phyloP scores from a whole-genome alignment of 1,284 basidiomycete genomes.

The Cryptococcus sp. region DNA sequence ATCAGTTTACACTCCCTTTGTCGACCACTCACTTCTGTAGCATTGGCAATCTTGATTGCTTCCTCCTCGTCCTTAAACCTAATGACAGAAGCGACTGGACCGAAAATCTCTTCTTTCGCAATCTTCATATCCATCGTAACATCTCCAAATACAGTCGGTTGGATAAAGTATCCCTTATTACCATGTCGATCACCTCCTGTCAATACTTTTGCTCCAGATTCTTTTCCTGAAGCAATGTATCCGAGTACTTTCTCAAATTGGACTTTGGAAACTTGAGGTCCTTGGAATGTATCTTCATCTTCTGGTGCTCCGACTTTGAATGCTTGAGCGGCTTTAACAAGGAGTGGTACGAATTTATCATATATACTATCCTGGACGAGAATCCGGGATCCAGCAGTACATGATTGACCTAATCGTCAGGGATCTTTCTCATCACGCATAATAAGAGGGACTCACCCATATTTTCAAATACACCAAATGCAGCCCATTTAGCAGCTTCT shows the following conservation, averaged over 20 bases:
- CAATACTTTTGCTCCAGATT: conserved; percentile 72
- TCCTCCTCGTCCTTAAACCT: conserved; percentile 47
- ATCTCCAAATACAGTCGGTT: conserved; percentile 47
- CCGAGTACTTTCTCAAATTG: conserved; percentile 86
- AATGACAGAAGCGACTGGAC: conserved; percentile 48
- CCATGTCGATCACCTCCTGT: conserved; percentile 63
- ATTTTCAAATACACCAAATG: conserved; percentile 29
- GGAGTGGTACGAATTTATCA: conserved; percentile 66
- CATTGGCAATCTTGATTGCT: conserved; percentile 68
- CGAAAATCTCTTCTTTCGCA: conserved; percentile 50
- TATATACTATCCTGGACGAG: conserved; percentile 76
- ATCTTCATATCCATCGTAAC: conserved; percentile 35
- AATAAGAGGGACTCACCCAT: neutral
- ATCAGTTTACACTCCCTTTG: neutral
- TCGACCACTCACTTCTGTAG: conserved; percentile 52
- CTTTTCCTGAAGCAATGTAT: conserved; percentile 82
- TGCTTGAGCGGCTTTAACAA: conserved; percentile 61
- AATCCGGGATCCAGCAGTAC: conserved; percentile 51
- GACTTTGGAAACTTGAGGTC: conserved; percentile 75
- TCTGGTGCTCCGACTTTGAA: conserved; percentile 71
- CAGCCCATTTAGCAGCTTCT: conserved; percentile 61
- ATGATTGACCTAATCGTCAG: conserved; percentile 36
- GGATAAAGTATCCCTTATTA: conserved; percentile 39
- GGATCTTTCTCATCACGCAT: neutral
- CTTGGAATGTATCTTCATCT: conserved; percentile 66